Base-by-base conservation (phyloP, 2,329 filamentous ascomycete species). In the Eutypella sp. region DNA sequence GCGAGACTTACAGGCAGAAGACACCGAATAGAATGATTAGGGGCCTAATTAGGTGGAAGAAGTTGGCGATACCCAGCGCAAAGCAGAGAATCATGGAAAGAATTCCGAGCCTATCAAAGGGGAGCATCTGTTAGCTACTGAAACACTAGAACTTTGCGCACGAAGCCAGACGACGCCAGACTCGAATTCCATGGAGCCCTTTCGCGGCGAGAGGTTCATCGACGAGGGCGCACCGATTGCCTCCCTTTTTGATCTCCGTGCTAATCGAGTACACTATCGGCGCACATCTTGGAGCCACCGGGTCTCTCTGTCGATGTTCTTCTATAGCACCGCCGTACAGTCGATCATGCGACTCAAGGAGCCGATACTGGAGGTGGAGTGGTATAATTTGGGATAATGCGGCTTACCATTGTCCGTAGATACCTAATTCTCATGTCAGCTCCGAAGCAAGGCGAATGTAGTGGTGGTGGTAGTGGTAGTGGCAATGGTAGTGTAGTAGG, bases 401-500 rank as follows among this genome's bases (percentile, higher is more conserved):
- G 49, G 63, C 80, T 76, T 75, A 87, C 83, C 83, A 87, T 84
- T 87, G 83, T 67, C 80, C 83, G 61, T 87, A 87, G 68, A 87
- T 87, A 69, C 83, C 83, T 87, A 56, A 47, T 47, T 37, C 44
- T 27, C n/a, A n/a, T 31, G 59, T 73, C 59, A 75, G 67, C 56
- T 40, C 42, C 53, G 40, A 38, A 33, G 23, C 3, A 40, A 34
- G 27, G 41, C 45, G 41, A n/a, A n/a, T n/a, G n/a, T n/a, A n/a
- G n/a, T n/a, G n/a, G n/a, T n/a, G n/a, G n/a, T n/a, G n/a, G n/a
- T n/a, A n/a, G n/a, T n/a, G n/a, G n/a, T n/a, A n/a, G n/a, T n/a
- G n/a, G n/a, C n/a, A n/a, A n/a, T n/a, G n/a, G n/a, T n/a, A n/a
- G n/a, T n/a, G n/a, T n/a, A n/a, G n/a, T n/a, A n/a, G n/a, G n/a